A percentile compares a stretch with the other conserved stretches of the same genome.
Conservation (phyloP, 2,329 filamentous ascomycete species). For the Ophidiomyces ophidiicola region DNA sequence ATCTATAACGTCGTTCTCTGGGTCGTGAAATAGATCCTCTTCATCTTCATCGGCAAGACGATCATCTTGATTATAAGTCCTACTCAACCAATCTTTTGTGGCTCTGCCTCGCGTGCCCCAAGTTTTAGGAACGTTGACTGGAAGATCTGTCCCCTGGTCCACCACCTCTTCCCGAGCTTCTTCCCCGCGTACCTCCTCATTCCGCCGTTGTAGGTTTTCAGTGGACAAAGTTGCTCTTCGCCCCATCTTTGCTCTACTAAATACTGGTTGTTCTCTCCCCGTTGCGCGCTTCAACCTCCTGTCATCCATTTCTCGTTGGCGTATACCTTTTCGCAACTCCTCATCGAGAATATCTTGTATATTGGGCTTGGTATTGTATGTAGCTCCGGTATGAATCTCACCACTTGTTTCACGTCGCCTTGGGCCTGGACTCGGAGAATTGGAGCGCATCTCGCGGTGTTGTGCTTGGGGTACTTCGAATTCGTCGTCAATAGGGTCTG, state of each 20-base stretch:
- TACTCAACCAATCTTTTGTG: conserved; percentile 28
- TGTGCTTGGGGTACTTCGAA: conserved; percentile 10
- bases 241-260: conserved; percentile 30
- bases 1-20: conserved; percentile 20
- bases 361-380: conserved; percentile 1
- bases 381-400: conserved; percentile 11
- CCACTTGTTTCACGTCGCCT: conserved; percentile 7
- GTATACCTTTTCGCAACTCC: conserved; percentile 24
- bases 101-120: conserved; percentile 28
- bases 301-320: conserved; percentile 29
- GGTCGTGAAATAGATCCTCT: conserved; percentile 11
- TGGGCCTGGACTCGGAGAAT: conserved; percentile 20
- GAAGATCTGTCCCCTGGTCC: conserved; percentile 21
- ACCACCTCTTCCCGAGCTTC: conserved; percentile 16
- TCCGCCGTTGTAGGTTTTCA: conserved; percentile 29
- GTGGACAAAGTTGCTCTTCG: conserved; percentile 23
- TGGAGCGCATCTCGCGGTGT: conserved; percentile 16
- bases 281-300: conserved; percentile 30
- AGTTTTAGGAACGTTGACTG: conserved; percentile 27
- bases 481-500: conserved; percentile 24
- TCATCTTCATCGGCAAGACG: conserved; percentile 9
- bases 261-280: conserved; percentile 28
- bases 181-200: conserved; percentile 17
- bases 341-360: conserved; percentile 25
- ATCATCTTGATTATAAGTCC: conserved; percentile 19